phyloP scores from a whole-genome alignment of 2,329 filamentous ascomycete genomes.

The Cercospora zeae-maydis region DNA sequence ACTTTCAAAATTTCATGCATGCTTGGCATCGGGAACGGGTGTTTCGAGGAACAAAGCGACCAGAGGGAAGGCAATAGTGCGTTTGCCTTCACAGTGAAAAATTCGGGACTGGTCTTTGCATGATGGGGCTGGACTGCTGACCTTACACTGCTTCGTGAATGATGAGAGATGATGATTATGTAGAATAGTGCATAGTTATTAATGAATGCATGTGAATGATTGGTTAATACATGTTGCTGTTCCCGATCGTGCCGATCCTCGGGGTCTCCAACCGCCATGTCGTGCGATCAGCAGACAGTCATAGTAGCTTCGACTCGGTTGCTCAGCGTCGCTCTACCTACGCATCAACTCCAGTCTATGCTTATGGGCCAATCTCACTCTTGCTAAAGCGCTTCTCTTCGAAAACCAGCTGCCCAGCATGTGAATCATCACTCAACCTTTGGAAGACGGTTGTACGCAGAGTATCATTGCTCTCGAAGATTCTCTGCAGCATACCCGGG shows the following conservation, averaged over 20 bases:
- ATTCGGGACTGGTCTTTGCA: slow-evolving; percentile 10
- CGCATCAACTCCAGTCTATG: background rate
- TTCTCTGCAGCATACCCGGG: background rate
- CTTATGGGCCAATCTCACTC: background rate
- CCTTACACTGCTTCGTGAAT: too few species aligned
- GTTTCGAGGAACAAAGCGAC: background rate
- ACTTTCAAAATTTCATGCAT: background rate
- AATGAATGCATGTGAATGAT: slow-evolving; percentile 8
- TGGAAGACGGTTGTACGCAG: slow-evolving; percentile 1
- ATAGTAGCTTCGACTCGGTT: background rate
- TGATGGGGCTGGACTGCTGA: background rate
- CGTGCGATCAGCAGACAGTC: background rate
- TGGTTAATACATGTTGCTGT: background rate
- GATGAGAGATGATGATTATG: slow-evolving; percentile 13
- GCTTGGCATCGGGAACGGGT: background rate
- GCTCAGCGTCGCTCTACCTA: background rate
- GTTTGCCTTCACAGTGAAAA: background rate
- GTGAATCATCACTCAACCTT: background rate
- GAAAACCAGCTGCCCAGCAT: background rate
- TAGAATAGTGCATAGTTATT: slow-evolving; percentile 20
- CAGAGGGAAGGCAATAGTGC: background rate
- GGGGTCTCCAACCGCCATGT: background rate
- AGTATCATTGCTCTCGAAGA: slow-evolving; percentile 8
- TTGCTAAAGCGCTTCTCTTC: background rate
- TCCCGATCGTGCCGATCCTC: background rate